phyloP scores from a whole-genome alignment of 768 basidiomycete genomes.

The Kwoniella mangroviensis region DNA sequence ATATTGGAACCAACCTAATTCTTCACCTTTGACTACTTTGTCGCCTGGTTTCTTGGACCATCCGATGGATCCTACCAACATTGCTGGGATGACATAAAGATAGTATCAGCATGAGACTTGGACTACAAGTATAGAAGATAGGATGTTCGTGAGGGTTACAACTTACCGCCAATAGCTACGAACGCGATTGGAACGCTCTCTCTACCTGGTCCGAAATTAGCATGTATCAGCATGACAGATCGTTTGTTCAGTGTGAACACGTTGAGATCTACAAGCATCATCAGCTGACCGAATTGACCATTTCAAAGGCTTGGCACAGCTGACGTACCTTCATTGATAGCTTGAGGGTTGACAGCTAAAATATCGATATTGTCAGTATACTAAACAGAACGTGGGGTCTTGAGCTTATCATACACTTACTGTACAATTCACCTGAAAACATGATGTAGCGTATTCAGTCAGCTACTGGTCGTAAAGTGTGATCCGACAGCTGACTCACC shows the following conservation, averaged over 20 bases:
- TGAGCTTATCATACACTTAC: slow-evolving; percentile 48
- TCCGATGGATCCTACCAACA: slow-evolving; percentile 75
- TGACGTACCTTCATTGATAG: slow-evolving; percentile 68
- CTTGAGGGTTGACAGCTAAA: slow-evolving; percentile 73
- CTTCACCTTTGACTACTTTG: slow-evolving; percentile 61
- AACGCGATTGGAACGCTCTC: slow-evolving; percentile 64
- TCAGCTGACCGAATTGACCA: slow-evolving; percentile 52
- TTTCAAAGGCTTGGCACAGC: not conserved
- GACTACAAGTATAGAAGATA: not conserved
- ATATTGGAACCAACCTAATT: slow-evolving; percentile 68
- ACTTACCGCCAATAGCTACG: slow-evolving; percentile 71
- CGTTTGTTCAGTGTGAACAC: slow-evolving; percentile 58
- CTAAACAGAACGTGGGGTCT: not conserved
- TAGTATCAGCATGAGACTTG: no score
- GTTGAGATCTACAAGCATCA: slow-evolving; percentile 46
- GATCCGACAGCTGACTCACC: slow-evolving; percentile 30
- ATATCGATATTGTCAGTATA: not conserved
- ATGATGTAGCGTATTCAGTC: not conserved
- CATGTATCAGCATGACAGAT: slow-evolving; percentile 46
- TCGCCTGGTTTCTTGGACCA: slow-evolving; percentile 64
- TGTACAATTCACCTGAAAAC: slow-evolving; percentile 48
- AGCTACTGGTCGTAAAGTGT: not conserved
- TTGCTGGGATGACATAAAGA: slow-evolving; percentile 53
- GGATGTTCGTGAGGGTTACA: slow-evolving; percentile 1
- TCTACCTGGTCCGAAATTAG: slow-evolving; percentile 43